These are phyloP conservation scores for Rhododendron vialii DNA, from an alignment of 148 eudicot genomes.

Conservation along the genomic window DNA sequence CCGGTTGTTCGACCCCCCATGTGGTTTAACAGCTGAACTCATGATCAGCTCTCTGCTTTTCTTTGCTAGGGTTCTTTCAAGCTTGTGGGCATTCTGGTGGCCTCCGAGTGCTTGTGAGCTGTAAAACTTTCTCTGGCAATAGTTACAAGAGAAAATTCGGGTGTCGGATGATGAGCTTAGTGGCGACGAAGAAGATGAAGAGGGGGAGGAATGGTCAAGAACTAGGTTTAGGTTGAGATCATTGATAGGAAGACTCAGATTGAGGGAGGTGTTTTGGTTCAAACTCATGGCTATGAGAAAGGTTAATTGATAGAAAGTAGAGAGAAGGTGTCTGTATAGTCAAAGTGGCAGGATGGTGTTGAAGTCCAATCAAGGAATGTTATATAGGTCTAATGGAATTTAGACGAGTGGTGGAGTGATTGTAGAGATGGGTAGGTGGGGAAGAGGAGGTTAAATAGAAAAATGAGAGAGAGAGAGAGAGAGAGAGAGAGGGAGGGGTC, in stretches of 20 bases:
- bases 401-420: not conserved
- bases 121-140: slow-evolving; percentile 62
- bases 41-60: slow-evolving; percentile 38
- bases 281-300: slow-evolving; percentile 42
- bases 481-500: not conserved
- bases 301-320: not conserved
- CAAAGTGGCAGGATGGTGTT: not conserved
- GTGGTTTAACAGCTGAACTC: slow-evolving; percentile 16
- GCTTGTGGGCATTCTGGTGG: slow-evolving; percentile 80
- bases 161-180: slow-evolving; percentile 25
- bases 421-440: slow-evolving; percentile 6
- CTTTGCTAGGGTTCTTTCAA: slow-evolving; percentile 72
- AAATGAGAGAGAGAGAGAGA: not conserved
- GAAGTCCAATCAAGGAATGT: not conserved
- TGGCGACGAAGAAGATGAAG: slow-evolving; percentile 31
- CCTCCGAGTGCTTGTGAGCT: slow-evolving; percentile 84
- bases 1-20: slow-evolving; percentile 6
- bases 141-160: slow-evolving; percentile 60
- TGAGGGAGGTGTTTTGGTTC: slow-evolving; percentile 31
- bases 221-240: slow-evolving; percentile 39
- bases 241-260: slow-evolving; percentile 22
- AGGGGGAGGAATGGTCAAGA: slow-evolving; percentile 34
- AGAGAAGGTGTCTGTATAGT: not conserved
- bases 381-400: not conserved
- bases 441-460: not conserved